These are phyloP conservation scores for Hibiscus syriacus DNA, from an alignment of 345 rosid genomes.

Conservation along the genomic window DNA sequence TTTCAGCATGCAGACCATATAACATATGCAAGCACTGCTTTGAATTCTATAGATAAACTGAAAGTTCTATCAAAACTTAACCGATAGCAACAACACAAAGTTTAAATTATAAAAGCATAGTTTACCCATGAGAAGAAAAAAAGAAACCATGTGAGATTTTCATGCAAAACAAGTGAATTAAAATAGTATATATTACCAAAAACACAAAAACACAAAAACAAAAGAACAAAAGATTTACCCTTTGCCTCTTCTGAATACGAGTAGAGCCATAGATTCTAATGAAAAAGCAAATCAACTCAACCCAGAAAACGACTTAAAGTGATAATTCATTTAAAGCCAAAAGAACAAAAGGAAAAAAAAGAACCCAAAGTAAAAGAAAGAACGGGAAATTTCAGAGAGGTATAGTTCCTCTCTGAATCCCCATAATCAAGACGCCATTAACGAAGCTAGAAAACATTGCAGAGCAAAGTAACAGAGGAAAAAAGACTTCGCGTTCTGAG, in stretches of 20 bases:
- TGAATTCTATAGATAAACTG: not conserved
- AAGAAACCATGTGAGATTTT: not conserved
- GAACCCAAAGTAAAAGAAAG: not conserved
- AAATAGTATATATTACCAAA: not conserved
- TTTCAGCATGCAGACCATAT: not conserved
- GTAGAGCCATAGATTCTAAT: conserved; percentile 15
- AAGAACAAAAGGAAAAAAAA: too few species aligned
- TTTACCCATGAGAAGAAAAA: not conserved
- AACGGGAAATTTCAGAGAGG: conserved; percentile 42
- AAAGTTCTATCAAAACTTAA: not conserved
- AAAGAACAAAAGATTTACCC: conserved; percentile 23
- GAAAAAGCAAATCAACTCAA: conserved; percentile 15
- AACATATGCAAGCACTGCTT: not conserved
- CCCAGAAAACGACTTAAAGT: conserved; percentile 16
- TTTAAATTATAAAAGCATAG: not conserved
- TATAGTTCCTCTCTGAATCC: conserved; percentile 42
- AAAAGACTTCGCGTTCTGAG: not conserved
- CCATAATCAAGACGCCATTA: conserved; percentile 48
- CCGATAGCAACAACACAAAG: not conserved
- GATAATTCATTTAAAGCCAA: conserved; percentile 1
- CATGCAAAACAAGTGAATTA: not conserved
- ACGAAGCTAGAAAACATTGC: conserved; percentile 47
- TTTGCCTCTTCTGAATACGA: conserved; percentile 23
- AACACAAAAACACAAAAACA: not conserved
- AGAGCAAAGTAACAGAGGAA: not conserved